Percentiles rank a stretch among this genome's conserved stretches.
Evolutionary conservation across 1,284 basidiomycete species (phyloP).

Genomic region (Ceratobasidium sp.): DNA sequence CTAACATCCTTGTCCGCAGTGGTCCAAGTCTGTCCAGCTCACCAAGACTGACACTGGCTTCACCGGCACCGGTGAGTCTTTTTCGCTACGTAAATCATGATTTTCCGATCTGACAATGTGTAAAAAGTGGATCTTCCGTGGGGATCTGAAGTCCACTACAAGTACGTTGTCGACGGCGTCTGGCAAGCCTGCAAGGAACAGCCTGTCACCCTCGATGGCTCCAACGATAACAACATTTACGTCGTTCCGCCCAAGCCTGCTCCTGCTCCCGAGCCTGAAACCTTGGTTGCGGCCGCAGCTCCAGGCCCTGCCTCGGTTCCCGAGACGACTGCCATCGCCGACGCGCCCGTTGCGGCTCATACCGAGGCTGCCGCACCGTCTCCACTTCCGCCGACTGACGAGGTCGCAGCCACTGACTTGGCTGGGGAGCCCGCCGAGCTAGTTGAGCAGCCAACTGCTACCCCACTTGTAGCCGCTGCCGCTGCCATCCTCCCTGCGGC

Average conservation of each 20-base stretch:
- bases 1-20: slow-evolving; percentile 61
- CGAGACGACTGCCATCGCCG: slow-evolving; percentile 25
- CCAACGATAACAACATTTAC: slow-evolving; percentile 80
- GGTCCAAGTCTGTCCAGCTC: slow-evolving; percentile 73
- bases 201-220: slow-evolving; percentile 72
- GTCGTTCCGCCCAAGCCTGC: slow-evolving; percentile 68
- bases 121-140: slow-evolving; percentile 67
- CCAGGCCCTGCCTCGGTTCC: slow-evolving; percentile 44
- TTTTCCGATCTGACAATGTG: slow-evolving; percentile 16
- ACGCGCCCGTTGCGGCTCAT: slow-evolving; percentile 30
- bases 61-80: slow-evolving; percentile 58
- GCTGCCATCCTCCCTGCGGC: slow-evolving; percentile 32
- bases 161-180: slow-evolving; percentile 81
- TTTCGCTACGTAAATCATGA: slow-evolving; percentile 25
- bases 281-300: slow-evolving; percentile 30
- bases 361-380: slow-evolving; percentile 38
- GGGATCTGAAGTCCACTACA: slow-evolving; percentile 75
- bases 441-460: slow-evolving; percentile 24
- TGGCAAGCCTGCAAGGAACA: slow-evolving; percentile 71
- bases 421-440: slow-evolving; percentile 24
- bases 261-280: slow-evolving; percentile 43
- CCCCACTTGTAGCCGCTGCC: slow-evolving; percentile 29
- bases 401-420: slow-evolving; percentile 16
- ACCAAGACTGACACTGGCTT: slow-evolving; percentile 69
- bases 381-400: slow-evolving; percentile 38